Percentiles rank a stretch among this genome's conserved stretches.
These are phyloP conservation scores for Candida takata DNA, from an alignment of 805 yeast species.

Conservation along the genomic window DNA sequence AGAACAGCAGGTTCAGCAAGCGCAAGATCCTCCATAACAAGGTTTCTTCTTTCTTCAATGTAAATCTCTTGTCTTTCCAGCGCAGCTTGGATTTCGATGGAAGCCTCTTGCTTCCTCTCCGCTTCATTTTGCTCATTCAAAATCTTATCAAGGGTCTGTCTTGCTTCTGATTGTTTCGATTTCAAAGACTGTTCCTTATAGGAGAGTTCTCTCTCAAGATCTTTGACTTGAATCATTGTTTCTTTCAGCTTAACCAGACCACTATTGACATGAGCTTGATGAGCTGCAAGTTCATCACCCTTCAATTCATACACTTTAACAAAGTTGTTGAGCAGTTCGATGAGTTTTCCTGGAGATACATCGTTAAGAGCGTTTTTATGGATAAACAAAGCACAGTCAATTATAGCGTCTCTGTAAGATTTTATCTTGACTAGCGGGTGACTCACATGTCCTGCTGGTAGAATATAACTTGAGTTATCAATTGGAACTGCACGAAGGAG, in stretches of 20 bases:
- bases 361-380: conserved; percentile 28
- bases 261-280: conserved; percentile 60
- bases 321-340: conserved; percentile 45
- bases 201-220: conserved; percentile 46
- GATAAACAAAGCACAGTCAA: conserved; percentile 39
- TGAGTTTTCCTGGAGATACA: conserved; percentile 47
- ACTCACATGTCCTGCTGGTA: conserved; percentile 25
- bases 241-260: conserved; percentile 76
- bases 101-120: conserved; percentile 82
- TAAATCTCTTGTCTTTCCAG: conserved; percentile 59
- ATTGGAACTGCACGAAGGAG: conserved; percentile 43
- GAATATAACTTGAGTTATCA: conserved; percentile 36
- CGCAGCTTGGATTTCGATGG: conserved; percentile 65
- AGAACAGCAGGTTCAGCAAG: conserved; percentile 76
- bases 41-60: conserved; percentile 44
- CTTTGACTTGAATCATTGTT: conserved; percentile 65
- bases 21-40: conserved; percentile 59
- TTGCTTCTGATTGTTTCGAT: conserved; percentile 61
- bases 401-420: conserved; percentile 37
- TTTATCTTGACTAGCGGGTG: conserved; percentile 6
- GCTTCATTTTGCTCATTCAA: conserved; percentile 85
- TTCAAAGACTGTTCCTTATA: conserved; percentile 43
- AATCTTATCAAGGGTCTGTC: conserved; percentile 65
- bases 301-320: conserved; percentile 33
- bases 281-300: conserved; percentile 46